These are phyloP conservation scores for Phaeosphaeriaceae sp. DNA, from an alignment of 2,329 filamentous ascomycete genomes.

Conservation along the genomic window DNA sequence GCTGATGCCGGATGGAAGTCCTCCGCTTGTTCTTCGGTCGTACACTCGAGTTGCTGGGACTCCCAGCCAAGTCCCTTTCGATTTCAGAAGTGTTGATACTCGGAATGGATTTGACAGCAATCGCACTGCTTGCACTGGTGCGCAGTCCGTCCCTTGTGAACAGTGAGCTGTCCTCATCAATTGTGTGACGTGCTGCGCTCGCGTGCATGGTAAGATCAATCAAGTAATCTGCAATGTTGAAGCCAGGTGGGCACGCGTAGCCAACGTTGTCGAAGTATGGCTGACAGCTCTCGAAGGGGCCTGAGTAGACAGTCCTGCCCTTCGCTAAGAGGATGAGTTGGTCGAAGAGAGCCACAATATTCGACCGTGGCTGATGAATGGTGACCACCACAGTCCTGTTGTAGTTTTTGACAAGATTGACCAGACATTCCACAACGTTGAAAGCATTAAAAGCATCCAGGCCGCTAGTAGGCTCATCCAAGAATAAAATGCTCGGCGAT, in stretches of 20 bases:
- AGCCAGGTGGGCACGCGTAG: constrained; percentile 91
- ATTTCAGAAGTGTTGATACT: constrained; percentile 80
- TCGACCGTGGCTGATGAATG: constrained; percentile 96
- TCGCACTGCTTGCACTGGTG: constrained; percentile 83
- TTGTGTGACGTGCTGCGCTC: constrained; percentile 62
- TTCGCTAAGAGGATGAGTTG: constrained; percentile 88
- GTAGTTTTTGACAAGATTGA: constrained; percentile 93
- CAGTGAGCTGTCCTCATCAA: constrained; percentile 63
- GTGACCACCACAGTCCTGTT: constrained; percentile 98
- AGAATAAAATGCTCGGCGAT: constrained; percentile 93
- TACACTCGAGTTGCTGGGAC: constrained; percentile 64
- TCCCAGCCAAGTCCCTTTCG: constrained; percentile 65
- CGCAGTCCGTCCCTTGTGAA: constrained; percentile 68
- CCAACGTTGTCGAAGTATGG: constrained; percentile 90
- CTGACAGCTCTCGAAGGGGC: constrained; percentile 86
- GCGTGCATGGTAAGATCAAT: constrained; percentile 99
- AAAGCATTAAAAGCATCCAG: constrained; percentile 97
- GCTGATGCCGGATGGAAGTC: constrained; percentile 81
- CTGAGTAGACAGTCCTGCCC: constrained; percentile 90
- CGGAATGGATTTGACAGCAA: constrained; percentile 87
- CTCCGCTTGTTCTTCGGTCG: constrained; percentile 74
- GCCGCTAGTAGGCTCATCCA: constrained; percentile 96
- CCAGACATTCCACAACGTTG: constrained; percentile 95
- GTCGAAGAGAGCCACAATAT: constrained; percentile 97
- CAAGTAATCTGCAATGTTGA: constrained; percentile 98